Evolutionary conservation across 306 rosid genomes (phyloP).

Genomic region (Fragaria ananassa): DNA sequence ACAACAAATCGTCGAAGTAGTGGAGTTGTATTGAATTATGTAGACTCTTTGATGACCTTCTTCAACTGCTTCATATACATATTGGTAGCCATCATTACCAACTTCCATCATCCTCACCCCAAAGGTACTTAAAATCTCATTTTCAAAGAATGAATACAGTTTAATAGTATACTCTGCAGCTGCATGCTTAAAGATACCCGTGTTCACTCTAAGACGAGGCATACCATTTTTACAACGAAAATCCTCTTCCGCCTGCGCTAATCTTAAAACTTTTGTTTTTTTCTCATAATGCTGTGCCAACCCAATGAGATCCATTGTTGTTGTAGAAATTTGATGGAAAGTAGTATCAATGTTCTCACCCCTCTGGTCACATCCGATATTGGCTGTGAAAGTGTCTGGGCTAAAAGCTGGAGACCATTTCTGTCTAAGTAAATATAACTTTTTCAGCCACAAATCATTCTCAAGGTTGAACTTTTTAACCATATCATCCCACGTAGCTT

Average conservation of each 20-base stretch:
- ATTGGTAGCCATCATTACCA: not conserved
- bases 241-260: conserved; percentile 18
- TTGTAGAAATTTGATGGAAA: conserved; percentile 22
- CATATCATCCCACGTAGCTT: conserved; percentile 5
- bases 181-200: conserved; percentile 19
- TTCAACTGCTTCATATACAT: conserved; percentile 18
- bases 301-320: conserved; percentile 16
- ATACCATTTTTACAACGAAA: conserved; percentile 20
- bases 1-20: conserved; percentile 5
- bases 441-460: not conserved
- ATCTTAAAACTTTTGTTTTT: not conserved
- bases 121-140: conserved; percentile 18
- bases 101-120: conserved; percentile 20
- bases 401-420: conserved; percentile 22
- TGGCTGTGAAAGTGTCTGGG: conserved; percentile 8
- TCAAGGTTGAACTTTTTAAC: conserved; percentile 12
- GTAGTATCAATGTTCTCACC: conserved; percentile 8
- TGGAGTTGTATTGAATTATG: not conserved
- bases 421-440: conserved; percentile 7
- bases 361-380: conserved; percentile 1
- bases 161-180: conserved; percentile 15
- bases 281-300: conserved; percentile 18
- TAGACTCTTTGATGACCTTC: conserved; percentile 16
- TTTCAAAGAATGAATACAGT: conserved; percentile 16
- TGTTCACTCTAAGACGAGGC: conserved; percentile 14